Conservation (phyloP, 345 rosid species). For the Dipteronia dyeriana region DNA sequence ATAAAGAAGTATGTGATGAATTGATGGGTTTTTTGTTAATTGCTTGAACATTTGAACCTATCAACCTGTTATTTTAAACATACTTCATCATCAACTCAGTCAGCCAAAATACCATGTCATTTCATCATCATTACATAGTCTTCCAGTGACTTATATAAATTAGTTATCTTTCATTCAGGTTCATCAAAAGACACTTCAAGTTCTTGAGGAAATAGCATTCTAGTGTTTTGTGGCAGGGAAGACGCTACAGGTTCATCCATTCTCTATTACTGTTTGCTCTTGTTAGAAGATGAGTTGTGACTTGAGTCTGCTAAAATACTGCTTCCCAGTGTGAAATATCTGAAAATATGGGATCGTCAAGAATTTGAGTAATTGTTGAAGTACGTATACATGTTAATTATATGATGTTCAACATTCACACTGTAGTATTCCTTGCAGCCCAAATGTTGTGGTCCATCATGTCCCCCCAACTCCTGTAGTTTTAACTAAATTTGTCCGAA, state of each 20-base stretch:
- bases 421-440: background rate
- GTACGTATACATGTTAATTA: background rate
- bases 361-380: conserved; percentile 5
- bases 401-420: background rate
- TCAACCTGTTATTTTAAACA: background rate
- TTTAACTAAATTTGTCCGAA: background rate
- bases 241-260: conserved; percentile 4
- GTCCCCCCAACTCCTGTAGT: background rate
- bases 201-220: conserved; percentile 88
- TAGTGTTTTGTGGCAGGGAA: conserved; percentile 25
- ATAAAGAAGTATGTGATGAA: background rate
- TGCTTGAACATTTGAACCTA: conserved; percentile 3
- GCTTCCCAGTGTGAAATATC: conserved; percentile 8
- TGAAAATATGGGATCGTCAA: background rate
- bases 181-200: conserved; percentile 81
- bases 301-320: background rate
- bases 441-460: background rate
- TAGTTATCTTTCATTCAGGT: conserved; percentile 47
- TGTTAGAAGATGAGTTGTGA: conserved; percentile 4
- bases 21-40: background rate
- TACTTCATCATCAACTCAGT: background rate
- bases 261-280: background rate
- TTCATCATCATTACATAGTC: conserved; percentile 7
- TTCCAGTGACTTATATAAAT: conserved; percentile 5
- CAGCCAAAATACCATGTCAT: background rate